These are phyloP conservation scores for Candida andamanensis DNA, from an alignment of 805 yeast genomes.

Conservation along the genomic window DNA sequence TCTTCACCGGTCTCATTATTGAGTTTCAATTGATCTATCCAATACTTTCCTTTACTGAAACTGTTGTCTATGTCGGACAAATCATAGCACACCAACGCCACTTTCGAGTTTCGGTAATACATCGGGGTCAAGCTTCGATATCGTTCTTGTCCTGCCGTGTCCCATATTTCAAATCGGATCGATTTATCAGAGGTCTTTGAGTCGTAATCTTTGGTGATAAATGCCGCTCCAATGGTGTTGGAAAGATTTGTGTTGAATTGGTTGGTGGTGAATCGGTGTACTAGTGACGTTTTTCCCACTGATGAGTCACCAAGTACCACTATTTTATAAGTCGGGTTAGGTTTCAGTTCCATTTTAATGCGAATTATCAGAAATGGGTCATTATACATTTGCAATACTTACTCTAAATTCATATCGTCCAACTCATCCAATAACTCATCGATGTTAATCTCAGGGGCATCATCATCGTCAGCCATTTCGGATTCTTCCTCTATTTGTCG, in stretches of 20 bases:
- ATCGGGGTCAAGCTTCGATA: conserved; percentile 75
- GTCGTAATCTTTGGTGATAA: conserved; percentile 66
- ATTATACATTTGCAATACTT: neutral
- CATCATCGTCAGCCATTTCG: conserved; percentile 54
- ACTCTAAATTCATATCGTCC: conserved; percentile 83
- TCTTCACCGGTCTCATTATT: conserved; percentile 17
- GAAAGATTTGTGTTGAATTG: conserved; percentile 75
- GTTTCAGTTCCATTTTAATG: too few species aligned
- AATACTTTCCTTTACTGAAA: conserved; percentile 71
- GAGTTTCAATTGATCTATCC: conserved; percentile 75
- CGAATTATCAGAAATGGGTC: neutral
- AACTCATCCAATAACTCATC: conserved; percentile 93
- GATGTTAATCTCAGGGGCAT: conserved; percentile 82
- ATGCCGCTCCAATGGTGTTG: conserved; percentile 98
- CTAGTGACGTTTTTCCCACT: conserved; percentile 69
- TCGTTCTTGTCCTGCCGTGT: conserved; percentile 82
- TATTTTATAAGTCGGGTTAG: conserved; percentile 31
- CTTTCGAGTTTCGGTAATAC: conserved; percentile 69
- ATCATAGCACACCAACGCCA: conserved; percentile 85
- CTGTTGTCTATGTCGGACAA: conserved; percentile 44
- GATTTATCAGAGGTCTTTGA: conserved; percentile 19
- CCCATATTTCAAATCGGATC: conserved; percentile 76
- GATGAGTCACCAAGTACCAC: conserved; percentile 50
- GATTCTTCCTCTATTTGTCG: conserved; percentile 37
- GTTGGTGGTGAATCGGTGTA: conserved; percentile 68